A percentile compares a stretch with the other conserved stretches of the same genome.
These are phyloP conservation scores for Boletus tylopilopsis DNA, from an alignment of 768 basidiomycete species.

Conservation along the genomic window DNA sequence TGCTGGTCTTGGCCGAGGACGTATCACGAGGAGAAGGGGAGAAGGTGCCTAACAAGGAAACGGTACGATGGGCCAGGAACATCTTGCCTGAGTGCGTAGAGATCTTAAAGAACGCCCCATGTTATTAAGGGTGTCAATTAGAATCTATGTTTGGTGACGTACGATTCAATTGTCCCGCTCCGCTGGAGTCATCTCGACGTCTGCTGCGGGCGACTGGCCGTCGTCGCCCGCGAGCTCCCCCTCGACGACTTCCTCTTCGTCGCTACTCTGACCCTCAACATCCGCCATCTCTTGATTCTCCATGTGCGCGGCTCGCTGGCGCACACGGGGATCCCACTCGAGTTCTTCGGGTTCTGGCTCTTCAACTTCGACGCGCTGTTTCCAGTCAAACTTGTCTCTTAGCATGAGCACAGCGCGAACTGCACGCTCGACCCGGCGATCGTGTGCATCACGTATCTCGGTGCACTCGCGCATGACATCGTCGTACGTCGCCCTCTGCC, in stretches of 20 bases:
- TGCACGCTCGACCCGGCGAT: conserved; percentile 71
- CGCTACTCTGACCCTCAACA: conserved; percentile 33
- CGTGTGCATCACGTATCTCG: conserved; percentile 66
- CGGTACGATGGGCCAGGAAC: conserved; percentile 38
- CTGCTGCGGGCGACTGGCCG: conserved; percentile 23
- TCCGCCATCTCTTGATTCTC: conserved; percentile 21
- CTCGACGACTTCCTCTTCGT: conserved; percentile 37
- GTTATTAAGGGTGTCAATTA: conserved; percentile 20
- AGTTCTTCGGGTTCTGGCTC: conserved; percentile 77
- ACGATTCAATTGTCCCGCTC: conserved; percentile 8
- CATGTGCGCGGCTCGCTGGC: conserved; percentile 10
- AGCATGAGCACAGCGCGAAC: conserved; percentile 77
- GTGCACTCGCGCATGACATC: conserved; percentile 66
- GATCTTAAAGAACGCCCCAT: conserved; percentile 41
- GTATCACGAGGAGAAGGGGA: conserved; percentile 11
- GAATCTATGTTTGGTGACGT: background rate
- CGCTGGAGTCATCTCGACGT: conserved; percentile 20
- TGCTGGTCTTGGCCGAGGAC: conserved; percentile 48
- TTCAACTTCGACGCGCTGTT: conserved; percentile 73
- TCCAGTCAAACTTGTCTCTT: conserved; percentile 79
- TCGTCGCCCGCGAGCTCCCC: conserved; percentile 32
- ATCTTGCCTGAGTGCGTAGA: conserved; percentile 39
- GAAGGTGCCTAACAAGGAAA: conserved; percentile 19
- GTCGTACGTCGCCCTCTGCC: conserved; percentile 37
- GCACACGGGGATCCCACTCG: conserved; percentile 60